These are phyloP conservation scores for Talaromyces pinophilus DNA, from an alignment of 2,329 filamentous ascomycete genomes.

Conservation along the genomic window DNA sequence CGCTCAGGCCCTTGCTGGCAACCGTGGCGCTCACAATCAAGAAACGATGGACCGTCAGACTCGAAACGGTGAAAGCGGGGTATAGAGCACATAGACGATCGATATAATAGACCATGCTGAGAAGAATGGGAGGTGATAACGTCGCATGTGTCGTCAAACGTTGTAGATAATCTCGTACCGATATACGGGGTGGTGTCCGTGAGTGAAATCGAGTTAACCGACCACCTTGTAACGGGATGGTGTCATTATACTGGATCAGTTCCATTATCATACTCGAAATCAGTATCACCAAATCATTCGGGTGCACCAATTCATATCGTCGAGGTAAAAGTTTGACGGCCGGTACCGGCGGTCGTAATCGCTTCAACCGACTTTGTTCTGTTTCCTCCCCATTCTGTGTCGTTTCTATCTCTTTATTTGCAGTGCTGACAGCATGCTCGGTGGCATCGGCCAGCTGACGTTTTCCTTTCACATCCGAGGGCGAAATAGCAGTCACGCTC, in stretches of 20 bases:
- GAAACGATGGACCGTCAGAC: constrained; percentile 93
- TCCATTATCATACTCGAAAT: constrained; percentile 96
- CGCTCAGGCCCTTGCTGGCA: constrained; percentile 90
- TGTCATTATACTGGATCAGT: constrained; percentile 89
- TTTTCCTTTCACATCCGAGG: constrained; percentile 23
- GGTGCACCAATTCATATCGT: constrained; percentile 77
- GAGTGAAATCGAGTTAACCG: constrained; percentile 94
- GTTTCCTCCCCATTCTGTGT: constrained; percentile 20
- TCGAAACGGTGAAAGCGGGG: constrained; percentile 93
- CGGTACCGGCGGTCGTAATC: constrained; percentile 48
- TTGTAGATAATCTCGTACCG: constrained; percentile 89
- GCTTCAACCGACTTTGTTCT: constrained; percentile 48
- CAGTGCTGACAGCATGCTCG: not conserved
- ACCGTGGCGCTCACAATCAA: constrained; percentile 95
- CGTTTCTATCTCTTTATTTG: not conserved
- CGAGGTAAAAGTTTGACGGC: constrained; percentile 59
- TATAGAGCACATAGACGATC: constrained; percentile 91
- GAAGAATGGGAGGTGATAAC: constrained; percentile 85
- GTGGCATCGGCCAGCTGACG: constrained; percentile 39
- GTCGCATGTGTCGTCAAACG: constrained; percentile 92
- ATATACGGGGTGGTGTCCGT: constrained; percentile 84
- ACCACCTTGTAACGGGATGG: constrained; percentile 78
- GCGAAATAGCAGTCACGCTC: constrained; percentile 14
- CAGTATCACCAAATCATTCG: constrained; percentile 83
- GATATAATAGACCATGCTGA: constrained; percentile 99